phyloP scores from a whole-genome alignment of 495 filamentous ascomycete species.

The Penicillium dipodomyicola region DNA sequence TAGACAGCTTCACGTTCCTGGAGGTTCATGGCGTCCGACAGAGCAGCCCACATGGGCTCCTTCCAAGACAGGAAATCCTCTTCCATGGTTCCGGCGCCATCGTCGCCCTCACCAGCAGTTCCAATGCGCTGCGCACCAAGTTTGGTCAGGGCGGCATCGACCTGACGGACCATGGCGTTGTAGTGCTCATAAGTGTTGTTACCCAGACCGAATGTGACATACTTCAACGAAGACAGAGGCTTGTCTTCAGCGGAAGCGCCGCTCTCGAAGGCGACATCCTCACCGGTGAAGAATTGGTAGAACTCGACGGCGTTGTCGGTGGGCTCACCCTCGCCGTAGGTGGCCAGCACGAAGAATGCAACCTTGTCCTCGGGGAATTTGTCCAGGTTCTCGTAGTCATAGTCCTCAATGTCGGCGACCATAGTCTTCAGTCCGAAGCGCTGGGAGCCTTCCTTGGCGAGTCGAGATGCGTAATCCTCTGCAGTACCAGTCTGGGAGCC shows the following conservation, averaged over 20 bases:
- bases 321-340: slow-evolving; percentile 97
- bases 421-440: slow-evolving; percentile 97
- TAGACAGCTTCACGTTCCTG: slow-evolving; percentile 96
- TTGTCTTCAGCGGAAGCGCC: slow-evolving; percentile 60
- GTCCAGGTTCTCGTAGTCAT: slow-evolving; percentile 95
- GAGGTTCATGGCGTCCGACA: slow-evolving; percentile 76
- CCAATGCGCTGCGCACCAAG: slow-evolving; percentile 83
- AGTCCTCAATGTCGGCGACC: slow-evolving; percentile 97
- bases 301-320: slow-evolving; percentile 99
- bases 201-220: slow-evolving; percentile 91
- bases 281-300: slow-evolving; percentile 89
- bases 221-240: slow-evolving; percentile 82
- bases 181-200: slow-evolving; percentile 99
- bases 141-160: slow-evolving; percentile 74
- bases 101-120: slow-evolving; percentile 89
- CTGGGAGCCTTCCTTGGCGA: slow-evolving; percentile 96
- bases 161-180: slow-evolving; percentile 94
- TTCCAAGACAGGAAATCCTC: slow-evolving; percentile 99
- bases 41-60: slow-evolving; percentile 94
- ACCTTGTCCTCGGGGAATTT: slow-evolving; percentile 84
- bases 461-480: slow-evolving; percentile 95
- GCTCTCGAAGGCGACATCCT: slow-evolving; percentile 78
- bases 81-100: slow-evolving; percentile 98
- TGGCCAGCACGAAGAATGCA: slow-evolving; percentile 92
- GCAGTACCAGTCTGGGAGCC: slow-evolving; percentile 98